These are phyloP conservation scores for Plasmodium relictum DNA, from an alignment of 169 alveolate species.

Conservation along the genomic window DNA sequence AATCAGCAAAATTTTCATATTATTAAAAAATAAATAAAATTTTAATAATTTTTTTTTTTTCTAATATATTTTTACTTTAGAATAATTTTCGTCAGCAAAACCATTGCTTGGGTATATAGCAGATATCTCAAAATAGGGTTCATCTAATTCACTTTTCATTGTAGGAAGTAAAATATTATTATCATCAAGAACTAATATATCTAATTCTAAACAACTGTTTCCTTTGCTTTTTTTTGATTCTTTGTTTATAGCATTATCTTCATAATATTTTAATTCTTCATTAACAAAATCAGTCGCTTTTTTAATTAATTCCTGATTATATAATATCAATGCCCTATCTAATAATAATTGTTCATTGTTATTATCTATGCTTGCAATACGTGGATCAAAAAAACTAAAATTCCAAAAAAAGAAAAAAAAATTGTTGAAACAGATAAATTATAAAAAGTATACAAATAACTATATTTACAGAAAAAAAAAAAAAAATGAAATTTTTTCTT, in stretches of 20 bases:
- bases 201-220: constrained; percentile 49
- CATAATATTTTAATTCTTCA: constrained; percentile 62
- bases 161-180: constrained; percentile 65
- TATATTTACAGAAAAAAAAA: constrained; percentile 1
- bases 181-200: constrained; percentile 50
- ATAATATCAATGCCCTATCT: constrained; percentile 24
- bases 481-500: neutral
- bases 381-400: constrained; percentile 28
- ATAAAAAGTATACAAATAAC: neutral
- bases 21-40: too few relatives aligned
- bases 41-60: too few relatives aligned
- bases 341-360: constrained; percentile 37
- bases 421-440: neutral
- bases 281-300: constrained; percentile 70
- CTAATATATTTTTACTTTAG: neutral
- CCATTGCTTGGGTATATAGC: constrained; percentile 79
- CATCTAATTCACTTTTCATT: constrained; percentile 75
- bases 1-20: too few relatives aligned
- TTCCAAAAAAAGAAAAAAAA: neutral
- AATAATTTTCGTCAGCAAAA: constrained; percentile 59
- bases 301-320: constrained; percentile 64
- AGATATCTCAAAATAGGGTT: constrained; percentile 80
- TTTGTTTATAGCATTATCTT: constrained; percentile 77
- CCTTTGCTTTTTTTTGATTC: constrained; percentile 15
- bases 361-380: constrained; percentile 12